phyloP scores from a whole-genome alignment of 2,329 filamentous ascomycete species.

The Phaeosphaeriaceae sp. region DNA sequence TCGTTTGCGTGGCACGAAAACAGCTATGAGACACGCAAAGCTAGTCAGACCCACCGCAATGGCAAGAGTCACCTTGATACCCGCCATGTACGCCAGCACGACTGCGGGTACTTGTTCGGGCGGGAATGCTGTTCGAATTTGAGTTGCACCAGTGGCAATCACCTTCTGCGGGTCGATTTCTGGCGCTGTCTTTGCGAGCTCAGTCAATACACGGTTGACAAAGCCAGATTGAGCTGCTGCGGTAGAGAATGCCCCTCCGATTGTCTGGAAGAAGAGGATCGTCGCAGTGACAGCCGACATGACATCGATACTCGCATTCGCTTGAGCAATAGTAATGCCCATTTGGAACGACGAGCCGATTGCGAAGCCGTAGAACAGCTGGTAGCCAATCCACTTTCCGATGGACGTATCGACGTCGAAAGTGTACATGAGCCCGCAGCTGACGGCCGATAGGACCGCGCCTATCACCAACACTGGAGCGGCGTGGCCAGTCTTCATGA shows the following conservation, averaged over 20 bases:
- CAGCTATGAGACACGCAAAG: conserved; percentile 4
- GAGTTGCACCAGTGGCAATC: conserved; percentile 50
- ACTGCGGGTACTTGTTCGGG: conserved; percentile 7
- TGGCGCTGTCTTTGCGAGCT: conserved; percentile 39
- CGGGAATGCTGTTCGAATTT: conserved; percentile 35
- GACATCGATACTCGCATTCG: conserved; percentile 39
- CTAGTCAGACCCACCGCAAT: conserved; percentile 3
- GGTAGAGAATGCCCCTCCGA: conserved; percentile 52
- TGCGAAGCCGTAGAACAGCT: conserved; percentile 53
- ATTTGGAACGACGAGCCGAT: conserved; percentile 32
- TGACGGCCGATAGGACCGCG: conserved; percentile 40
- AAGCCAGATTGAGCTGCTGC: conserved; percentile 51
- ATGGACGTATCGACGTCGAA: conserved; percentile 46
- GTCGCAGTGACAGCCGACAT: conserved; percentile 48
- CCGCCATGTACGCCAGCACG: conserved; percentile 17
- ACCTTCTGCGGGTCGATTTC: conserved; percentile 38
- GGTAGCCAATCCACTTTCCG: conserved; percentile 56
- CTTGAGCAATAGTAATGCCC: conserved; percentile 47
- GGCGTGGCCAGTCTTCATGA: conserved; percentile 43
- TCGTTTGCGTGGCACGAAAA: conserved; percentile 3
- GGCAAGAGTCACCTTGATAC: conserved; percentile 12
- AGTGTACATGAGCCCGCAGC: conserved; percentile 53
- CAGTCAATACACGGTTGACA: conserved; percentile 32
- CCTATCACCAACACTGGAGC: conserved; percentile 43
- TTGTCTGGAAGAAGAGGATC: conserved; percentile 49